Percentiles rank a stretch among this genome's conserved stretches.
phyloP scores from a whole-genome alignment of 192 early-diverging fungal genomes.

The Geranomyces michiganensis region DNA sequence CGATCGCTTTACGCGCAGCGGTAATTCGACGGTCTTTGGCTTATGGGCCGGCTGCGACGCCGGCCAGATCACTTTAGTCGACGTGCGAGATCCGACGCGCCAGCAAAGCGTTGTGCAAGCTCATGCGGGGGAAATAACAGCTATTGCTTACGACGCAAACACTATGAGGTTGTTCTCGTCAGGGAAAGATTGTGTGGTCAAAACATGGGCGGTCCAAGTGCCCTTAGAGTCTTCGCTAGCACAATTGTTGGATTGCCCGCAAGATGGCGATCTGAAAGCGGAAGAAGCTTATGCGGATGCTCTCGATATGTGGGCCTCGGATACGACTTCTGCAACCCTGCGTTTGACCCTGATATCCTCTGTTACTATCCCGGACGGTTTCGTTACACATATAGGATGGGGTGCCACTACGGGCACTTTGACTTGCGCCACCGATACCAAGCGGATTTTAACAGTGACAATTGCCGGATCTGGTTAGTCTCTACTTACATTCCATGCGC shows the following conservation, averaged over 20 bases:
- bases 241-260: no score
- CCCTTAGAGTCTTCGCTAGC: neutral
- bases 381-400: conserved; percentile 14
- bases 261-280: no score
- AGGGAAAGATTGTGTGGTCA: conserved; percentile 40
- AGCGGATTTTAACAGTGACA: neutral
- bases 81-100: conserved; percentile 39
- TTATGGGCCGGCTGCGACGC: conserved; percentile 52
- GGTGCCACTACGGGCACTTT: neutral
- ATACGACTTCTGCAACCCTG: conserved; percentile 8
- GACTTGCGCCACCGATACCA: conserved; percentile 9
- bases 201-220: conserved; percentile 41
- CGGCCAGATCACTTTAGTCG: conserved; percentile 52
- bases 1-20: neutral
- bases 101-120: conserved; percentile 43
- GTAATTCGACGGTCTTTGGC: conserved; percentile 37
- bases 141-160: conserved; percentile 27
- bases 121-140: conserved; percentile 38
- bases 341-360: neutral
- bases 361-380: neutral
- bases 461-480: conserved; percentile 7
- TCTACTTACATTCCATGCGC: no score
- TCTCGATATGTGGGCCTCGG: neutral
- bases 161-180: conserved; percentile 36
- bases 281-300: neutral